Base-by-base conservation (phyloP, 2,329 filamentous ascomycete species). In the Colletotrichum viniferum region DNA sequence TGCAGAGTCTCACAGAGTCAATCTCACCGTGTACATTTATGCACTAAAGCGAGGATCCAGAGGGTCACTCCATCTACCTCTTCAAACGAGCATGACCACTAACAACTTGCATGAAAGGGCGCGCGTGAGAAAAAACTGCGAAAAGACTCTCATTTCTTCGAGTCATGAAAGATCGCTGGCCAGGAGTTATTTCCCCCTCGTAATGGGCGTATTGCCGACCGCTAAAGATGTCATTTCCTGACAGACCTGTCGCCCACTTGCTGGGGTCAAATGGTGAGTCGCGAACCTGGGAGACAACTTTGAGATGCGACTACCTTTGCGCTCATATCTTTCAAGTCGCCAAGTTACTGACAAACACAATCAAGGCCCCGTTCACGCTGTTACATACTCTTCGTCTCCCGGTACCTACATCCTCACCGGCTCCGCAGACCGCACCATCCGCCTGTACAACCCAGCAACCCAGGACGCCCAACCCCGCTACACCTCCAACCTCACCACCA, bases 351-450 rank as follows among this genome's bases (percentile, higher is more conserved):
- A 9, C 61, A 28, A 5, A 28, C 0, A 43, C 0, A 38, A 36
- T 1, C 30, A 32, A 94, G 93, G 92, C 74, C 92, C 94, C 43
- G 89, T 95, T 65, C 94, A 95, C 82, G 91, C 94, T 63, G 87
- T 95, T 69, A 88, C 91, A 68, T 95, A 95, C 85, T 95, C 94
- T 69, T 91, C 93, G 76, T 92, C 90, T 14, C 91, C 93, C 18
- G 93, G 93, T 55, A 93, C 92, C 5, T 95, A 95, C 81, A 90
- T 98, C 82, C 91, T 98, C 74, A 96, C 95, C 43, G 96, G 96
- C 81, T 95, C 94, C 38, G 91, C 95, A 67, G 96, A 98, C 88
- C 94, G 96, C 77, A 90, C 92, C 18, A 92, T 98, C 82, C 93
- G 96, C 72, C 93, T 98, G 55, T 97, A 96, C 87, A 98, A 98